Conservation (phyloP, 768 basidiomycete genomes). For the Suillus ampliporus region DNA sequence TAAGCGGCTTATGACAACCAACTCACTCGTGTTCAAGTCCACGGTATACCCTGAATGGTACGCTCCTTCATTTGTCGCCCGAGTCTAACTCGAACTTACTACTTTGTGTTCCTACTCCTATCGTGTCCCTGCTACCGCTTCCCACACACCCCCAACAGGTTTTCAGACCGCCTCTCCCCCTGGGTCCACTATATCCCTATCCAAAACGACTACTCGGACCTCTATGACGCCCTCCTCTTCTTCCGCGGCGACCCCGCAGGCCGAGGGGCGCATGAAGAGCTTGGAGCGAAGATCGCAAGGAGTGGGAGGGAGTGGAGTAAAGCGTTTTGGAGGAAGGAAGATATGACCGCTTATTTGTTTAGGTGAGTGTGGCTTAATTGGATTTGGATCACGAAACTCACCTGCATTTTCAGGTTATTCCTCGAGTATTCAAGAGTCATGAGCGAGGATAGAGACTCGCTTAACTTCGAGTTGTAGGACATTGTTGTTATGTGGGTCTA, state of each 20-base stretch:
- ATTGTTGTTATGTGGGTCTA: no score
- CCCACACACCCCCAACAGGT: constrained; percentile 42
- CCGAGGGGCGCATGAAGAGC: constrained; percentile 61
- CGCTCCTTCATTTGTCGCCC: background rate
- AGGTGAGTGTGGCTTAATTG: constrained; percentile 39
- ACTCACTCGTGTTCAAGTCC: constrained; percentile 64
- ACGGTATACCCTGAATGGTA: constrained; percentile 75
- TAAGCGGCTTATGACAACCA: constrained; percentile 60
- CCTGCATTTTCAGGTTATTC: constrained; percentile 40
- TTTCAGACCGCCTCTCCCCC: constrained; percentile 54
- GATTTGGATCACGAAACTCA: background rate
- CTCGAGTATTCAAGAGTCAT: constrained; percentile 58
- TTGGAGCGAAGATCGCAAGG: constrained; percentile 57
- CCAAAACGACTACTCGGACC: constrained; percentile 62
- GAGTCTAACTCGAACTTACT: no score
- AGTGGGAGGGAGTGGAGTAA: constrained; percentile 58
- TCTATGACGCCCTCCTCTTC: constrained; percentile 71
- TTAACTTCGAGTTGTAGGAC: constrained; percentile 24
- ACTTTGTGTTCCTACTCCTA: no score
- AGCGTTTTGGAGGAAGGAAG: constrained; percentile 59
- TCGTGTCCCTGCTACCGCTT: no score
- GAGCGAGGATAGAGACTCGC: constrained; percentile 47
- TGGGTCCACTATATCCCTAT: constrained; percentile 76
- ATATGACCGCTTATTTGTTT: constrained; percentile 58
- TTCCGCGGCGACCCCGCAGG: constrained; percentile 67